Percentiles rank a stretch among this genome's conserved stretches.
These are phyloP conservation scores for Nakaseomyces delphensis DNA, from an alignment of 1,139 yeast genomes.

Conservation along the genomic window DNA sequence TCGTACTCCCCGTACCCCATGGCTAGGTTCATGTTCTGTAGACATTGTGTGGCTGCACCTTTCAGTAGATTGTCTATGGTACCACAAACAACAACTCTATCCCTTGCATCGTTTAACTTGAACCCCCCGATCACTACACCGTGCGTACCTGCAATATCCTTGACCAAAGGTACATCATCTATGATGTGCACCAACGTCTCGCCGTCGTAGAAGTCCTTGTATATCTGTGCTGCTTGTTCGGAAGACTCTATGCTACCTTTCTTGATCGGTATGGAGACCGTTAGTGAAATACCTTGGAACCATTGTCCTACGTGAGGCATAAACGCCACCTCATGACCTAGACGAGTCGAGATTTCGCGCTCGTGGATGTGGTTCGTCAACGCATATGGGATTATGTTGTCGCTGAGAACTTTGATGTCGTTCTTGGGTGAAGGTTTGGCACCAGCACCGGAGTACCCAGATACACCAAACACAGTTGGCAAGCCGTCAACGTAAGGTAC, in stretches of 20 bases:
- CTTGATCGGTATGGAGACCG: conserved; percentile 82
- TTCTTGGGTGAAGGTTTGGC: conserved; percentile 97
- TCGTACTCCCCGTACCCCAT: conserved; percentile 88
- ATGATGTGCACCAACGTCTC: conserved; percentile 82
- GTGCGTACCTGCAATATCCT: conserved; percentile 85
- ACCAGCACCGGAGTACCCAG: conserved; percentile 99
- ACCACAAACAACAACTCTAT: conserved; percentile 88
- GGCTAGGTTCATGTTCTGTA: conserved; percentile 88
- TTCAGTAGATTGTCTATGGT: conserved; percentile 91
- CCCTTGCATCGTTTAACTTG: conserved; percentile 79
- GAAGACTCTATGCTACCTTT: conserved; percentile 55
- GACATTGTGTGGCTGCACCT: conserved; percentile 98
- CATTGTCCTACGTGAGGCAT: conserved; percentile 97
- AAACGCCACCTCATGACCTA: conserved; percentile 76
- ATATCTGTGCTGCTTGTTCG: conserved; percentile 74
- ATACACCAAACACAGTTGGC: conserved; percentile 87
- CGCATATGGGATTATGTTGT: conserved; percentile 90
- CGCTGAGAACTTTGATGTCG: conserved; percentile 59
- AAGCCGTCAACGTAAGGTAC: conserved; percentile 51
- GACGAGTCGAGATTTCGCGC: conserved; percentile 74
- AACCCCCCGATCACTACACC: conserved; percentile 94
- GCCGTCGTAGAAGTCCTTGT: conserved; percentile 80
- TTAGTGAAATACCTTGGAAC: conserved; percentile 96
- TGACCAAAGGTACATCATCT: conserved; percentile 57
- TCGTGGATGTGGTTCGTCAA: conserved; percentile 96